Evolutionary conservation across 441 rosid species (phyloP), one percentile per base, ranked within the genome.

Genomic region (Corymbia citriodora): DNA sequence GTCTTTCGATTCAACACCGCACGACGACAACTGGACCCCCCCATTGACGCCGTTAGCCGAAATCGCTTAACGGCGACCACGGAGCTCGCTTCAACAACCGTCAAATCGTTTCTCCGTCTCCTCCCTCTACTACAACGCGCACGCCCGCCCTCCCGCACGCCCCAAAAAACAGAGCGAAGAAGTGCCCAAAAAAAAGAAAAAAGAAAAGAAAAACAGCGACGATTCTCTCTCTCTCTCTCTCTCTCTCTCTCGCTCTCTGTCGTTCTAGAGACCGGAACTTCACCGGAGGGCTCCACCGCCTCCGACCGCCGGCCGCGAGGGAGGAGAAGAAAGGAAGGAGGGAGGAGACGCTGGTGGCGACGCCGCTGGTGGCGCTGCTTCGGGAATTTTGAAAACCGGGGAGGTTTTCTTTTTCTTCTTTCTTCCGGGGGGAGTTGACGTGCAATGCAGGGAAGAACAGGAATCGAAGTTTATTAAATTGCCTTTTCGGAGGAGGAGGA

Each of bases 371-470:
- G 85, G 7, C 33, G 72, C 18, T 52, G n/a, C 16, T 27, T 79
- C 52, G 53, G 49, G n/a, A 25, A 79, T 79, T 79, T 79, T 79
- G 85, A 79, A 79, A 79, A 40, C 48, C 15, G 29, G 52, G 89
- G 89, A 52, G 88, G 31, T 87, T n/a, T 33, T 19, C 31, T 57
- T 49, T 49, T 49, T 49, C 11, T 49, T 49, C 11, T 49, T 49
- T 49, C 11, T 49, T 49, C 11, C 52, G 52, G 52, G 61, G 61
- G 94, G 63, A 92, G 94, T 92, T 96, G 91, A 93, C 97, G 95
- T 96, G 95, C 92, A 96, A 93, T 96, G 95, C 93, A 90, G 97
- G 96, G 90, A 94, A 87, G 88, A 94, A 91, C 90, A 89, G 94
- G 93, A 92, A 93, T 91, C 91, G 91, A 92, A 92, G 92, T 87